Evolutionary conservation across 257 asterid genomes (phyloP), one percentile per base, ranked within the genome.

Genomic region (Handroanthus guayacan): DNA sequence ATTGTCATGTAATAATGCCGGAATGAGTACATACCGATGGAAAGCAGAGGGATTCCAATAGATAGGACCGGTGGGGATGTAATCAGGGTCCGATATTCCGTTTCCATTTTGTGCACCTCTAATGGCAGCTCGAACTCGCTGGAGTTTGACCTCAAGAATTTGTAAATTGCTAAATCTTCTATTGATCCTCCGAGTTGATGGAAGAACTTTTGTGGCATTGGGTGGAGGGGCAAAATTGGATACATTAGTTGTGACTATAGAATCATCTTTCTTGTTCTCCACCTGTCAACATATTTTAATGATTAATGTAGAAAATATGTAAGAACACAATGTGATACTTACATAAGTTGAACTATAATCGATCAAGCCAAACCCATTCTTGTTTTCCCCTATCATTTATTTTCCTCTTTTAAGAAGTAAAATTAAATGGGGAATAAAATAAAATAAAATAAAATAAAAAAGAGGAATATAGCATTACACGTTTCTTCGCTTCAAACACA

Each of bases 31-130:
- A 37, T 71, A 91, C 99, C 92, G 86, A 64, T 95, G 99, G 62
- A 95, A 95, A 6, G 95, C 85, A 25, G 88, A 66, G 61, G 97
- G 75, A 62, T 88, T 88, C 96, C 89, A 78, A 76, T 92, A 95
- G 62, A 91, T 80, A 3, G 99, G 98, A 43, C 98, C 98, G 0
- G 67, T 38, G 0, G 99, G 99, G 71, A 77, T 16, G 57, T 91
- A 95, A n/a, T 88, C 90, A 0, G 89, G 57, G 70, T 95, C 98
- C 12, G 50, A 13, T 0, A 83, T 43, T 55, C 68, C 71, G 43
- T 80, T 83, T 38, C 84, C 88, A 3, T 10, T 72, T 34, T 1
- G 62, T 2, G 89, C 86, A 9, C 71, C 88, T 76, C 88, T 83
- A 67, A 95, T 87, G 4, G 88, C 82, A 2, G 87, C 81, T 65